phyloP scores from a whole-genome alignment of 441 rosid species.

The Breynia disticha region DNA sequence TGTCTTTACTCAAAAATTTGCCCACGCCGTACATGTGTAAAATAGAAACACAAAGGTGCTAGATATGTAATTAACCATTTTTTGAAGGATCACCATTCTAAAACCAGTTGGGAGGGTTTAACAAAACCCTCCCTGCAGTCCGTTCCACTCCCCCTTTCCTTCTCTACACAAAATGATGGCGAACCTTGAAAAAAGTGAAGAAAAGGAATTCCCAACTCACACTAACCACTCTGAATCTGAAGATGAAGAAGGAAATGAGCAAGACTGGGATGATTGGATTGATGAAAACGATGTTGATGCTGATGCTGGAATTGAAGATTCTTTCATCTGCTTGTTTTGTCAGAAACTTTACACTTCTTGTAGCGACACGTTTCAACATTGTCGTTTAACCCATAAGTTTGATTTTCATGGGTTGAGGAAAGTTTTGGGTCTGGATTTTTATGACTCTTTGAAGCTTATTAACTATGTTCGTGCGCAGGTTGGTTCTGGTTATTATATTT shows the following conservation, averaged over 20 bases:
- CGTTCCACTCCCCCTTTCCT: no score
- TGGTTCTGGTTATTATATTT: not conserved
- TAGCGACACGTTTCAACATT: constrained; percentile 53
- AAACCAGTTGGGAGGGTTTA: no score
- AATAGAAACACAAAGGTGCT: no score
- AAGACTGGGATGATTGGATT: constrained; percentile 28
- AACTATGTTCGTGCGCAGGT: constrained; percentile 84
- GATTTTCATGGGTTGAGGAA: constrained; percentile 47
- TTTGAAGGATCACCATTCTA: no score
- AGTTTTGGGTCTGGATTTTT: constrained; percentile 57
- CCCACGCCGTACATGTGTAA: no score
- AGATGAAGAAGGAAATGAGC: constrained; percentile 36
- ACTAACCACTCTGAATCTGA: constrained; percentile 14
- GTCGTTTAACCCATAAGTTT: constrained; percentile 43
- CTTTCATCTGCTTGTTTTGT: constrained; percentile 60
- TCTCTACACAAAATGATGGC: no score
- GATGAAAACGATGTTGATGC: constrained; percentile 28
- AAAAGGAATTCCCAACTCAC: not conserved
- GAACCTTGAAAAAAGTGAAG: not conserved
- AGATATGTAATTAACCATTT: no score
- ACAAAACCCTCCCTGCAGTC: not conserved
- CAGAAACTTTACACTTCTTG: constrained; percentile 43
- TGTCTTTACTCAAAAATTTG: no score
- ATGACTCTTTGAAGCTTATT: constrained; percentile 70
- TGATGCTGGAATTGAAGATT: constrained; percentile 13